phyloP scores from a whole-genome alignment of 441 rosid species.

The Erodium chrysanthum region DNA sequence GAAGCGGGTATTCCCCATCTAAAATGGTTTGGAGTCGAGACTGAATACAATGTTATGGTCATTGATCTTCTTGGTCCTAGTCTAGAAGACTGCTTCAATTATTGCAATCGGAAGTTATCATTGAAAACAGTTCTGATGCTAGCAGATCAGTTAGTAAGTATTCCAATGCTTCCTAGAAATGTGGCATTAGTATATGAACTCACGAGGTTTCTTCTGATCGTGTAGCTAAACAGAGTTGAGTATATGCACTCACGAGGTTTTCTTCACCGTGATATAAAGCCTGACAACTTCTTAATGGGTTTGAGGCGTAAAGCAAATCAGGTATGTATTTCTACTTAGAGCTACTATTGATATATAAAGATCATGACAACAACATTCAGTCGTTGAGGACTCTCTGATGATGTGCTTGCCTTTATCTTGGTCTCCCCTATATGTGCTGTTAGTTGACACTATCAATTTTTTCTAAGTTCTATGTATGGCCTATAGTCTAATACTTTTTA shows the following conservation, averaged over 20 bases:
- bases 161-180: neutral
- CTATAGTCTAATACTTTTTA: neutral
- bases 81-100: conserved; percentile 91
- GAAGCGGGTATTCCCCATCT: conserved; percentile 93
- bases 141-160: conserved; percentile 85
- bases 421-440: neutral
- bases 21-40: conserved; percentile 93
- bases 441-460: neutral
- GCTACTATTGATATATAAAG: too few species aligned
- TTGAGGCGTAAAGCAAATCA: conserved; percentile 96
- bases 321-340: conserved; percentile 26
- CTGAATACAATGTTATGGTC: conserved; percentile 81
- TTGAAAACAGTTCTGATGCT: conserved; percentile 95
- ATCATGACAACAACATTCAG: too few species aligned
- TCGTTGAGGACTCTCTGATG: neutral
- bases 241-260: conserved; percentile 96
- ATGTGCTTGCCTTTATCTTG: neutral
- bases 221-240: conserved; percentile 88
- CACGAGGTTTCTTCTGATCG: neutral
- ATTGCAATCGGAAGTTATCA: conserved; percentile 76
- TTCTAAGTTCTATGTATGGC: neutral
- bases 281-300: conserved; percentile 98
- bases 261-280: conserved; percentile 98
- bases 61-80: conserved; percentile 98
- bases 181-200: too few species aligned